phyloP scores from a whole-genome alignment of 208 protist species.

The Wallacemonas sp. region DNA sequence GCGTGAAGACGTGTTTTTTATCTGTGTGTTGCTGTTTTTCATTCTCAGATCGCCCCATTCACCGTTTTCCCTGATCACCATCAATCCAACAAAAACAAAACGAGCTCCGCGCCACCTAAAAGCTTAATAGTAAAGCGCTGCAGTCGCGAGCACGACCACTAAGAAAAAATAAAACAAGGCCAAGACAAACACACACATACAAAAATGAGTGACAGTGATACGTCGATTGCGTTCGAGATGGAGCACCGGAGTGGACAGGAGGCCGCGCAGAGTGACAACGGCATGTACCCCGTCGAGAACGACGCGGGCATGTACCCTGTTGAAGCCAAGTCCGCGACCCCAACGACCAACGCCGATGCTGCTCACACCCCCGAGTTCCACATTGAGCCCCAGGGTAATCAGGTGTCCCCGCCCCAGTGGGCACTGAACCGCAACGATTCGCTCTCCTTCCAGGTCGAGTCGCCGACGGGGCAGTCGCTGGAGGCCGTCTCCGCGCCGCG shows the following conservation, averaged over 20 bases:
- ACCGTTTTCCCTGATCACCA: too few relatives aligned
- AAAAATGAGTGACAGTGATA: conserved; percentile 13
- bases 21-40: too few relatives aligned
- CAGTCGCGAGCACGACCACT: background rate
- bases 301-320: background rate
- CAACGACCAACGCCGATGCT: background rate
- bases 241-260: background rate
- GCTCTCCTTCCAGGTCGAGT: conserved; percentile 11
- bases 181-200: conserved; percentile 7
- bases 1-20: too few relatives aligned
- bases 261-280: background rate
- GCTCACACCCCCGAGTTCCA: background rate
- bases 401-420: conserved; percentile 12
- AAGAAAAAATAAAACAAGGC: conserved; percentile 16
- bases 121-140: too few relatives aligned
- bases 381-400: background rate
- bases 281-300: background rate
- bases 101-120: too few relatives aligned
- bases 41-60: too few relatives aligned
- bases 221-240: background rate
- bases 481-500: conserved; percentile 1
- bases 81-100: too few relatives aligned
- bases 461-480: background rate
- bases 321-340: background rate
- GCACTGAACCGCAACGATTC: conserved; percentile 5